These are phyloP conservation scores for Calonectria hawksworthii DNA, from an alignment of 2,329 filamentous ascomycete species.

Conservation along the genomic window DNA sequence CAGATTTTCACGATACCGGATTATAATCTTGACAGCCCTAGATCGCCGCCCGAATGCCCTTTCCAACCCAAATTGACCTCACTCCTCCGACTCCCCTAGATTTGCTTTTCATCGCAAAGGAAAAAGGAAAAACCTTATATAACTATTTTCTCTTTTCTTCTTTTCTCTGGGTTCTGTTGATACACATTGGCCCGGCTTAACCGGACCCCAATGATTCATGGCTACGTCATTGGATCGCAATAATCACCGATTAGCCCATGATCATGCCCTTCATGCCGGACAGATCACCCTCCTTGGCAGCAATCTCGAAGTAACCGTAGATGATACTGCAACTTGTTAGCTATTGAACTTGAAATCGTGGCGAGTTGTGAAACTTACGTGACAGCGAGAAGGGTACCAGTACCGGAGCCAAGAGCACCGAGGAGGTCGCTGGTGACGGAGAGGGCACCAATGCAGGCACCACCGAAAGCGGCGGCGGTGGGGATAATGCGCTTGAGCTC, in stretches of 20 bases:
- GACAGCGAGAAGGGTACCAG: conserved; percentile 97
- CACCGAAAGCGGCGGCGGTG: conserved; percentile 96
- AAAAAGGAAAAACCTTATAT: conserved; percentile 44
- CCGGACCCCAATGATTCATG: conserved; percentile 36
- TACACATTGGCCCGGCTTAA: conserved; percentile 40
- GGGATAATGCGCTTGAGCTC: conserved; percentile 99
- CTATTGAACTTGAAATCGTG: conserved; percentile 7
- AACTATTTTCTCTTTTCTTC: conserved; percentile 47
- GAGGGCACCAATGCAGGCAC: conserved; percentile 97
- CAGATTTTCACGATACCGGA: conserved; percentile 35
- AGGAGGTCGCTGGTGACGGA: conserved; percentile 96
- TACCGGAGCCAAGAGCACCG: conserved; percentile 95
- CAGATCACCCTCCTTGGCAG: conserved; percentile 97
- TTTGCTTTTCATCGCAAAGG: conserved; percentile 39
- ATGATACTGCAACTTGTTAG: conserved; percentile 81
- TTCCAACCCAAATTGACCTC: conserved; percentile 42
- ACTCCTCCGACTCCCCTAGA: conserved; percentile 42
- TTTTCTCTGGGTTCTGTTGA: conserved; percentile 43
- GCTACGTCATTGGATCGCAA: conserved; percentile 32
- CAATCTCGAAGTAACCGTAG: conserved; percentile 99
- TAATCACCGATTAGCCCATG: conserved; percentile 68
- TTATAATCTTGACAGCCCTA: conserved; percentile 41
- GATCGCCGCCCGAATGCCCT: conserved; percentile 40
- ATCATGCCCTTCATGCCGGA: conserved; percentile 83
- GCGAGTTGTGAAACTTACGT: conserved; percentile 79